Conservation (phyloP, 345 rosid species). For the Nephelium lappaceum region DNA sequence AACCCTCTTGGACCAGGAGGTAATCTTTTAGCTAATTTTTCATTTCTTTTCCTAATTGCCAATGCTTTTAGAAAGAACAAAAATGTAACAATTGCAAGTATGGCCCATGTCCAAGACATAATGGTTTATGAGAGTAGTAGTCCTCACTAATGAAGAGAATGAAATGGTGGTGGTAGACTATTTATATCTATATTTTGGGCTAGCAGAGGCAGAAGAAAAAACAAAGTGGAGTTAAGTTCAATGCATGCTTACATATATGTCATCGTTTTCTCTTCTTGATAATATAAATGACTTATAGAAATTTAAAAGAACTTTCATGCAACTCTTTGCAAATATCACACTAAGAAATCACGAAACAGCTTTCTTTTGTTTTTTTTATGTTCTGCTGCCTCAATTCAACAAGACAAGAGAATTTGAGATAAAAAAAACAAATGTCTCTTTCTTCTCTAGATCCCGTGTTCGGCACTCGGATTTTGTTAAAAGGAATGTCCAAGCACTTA, state of each 20-base stretch:
- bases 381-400: background rate
- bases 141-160: background rate
- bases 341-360: background rate
- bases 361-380: background rate
- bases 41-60: background rate
- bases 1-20: slow-evolving; percentile 53
- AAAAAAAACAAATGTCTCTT: too few species aligned
- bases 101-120: slow-evolving; percentile 9
- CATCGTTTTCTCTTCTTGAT: background rate
- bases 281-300: too few species aligned
- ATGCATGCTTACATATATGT: background rate
- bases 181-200: background rate
- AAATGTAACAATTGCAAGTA: background rate
- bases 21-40: slow-evolving; percentile 3
- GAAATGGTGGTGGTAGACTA: background rate
- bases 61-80: background rate
- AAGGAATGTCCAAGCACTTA: too few species aligned
- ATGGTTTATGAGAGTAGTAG: background rate
- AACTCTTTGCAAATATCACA: background rate
- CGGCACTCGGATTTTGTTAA: too few species aligned
- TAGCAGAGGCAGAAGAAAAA: background rate
- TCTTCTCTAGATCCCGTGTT: too few species aligned
- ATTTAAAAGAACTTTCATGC: background rate
- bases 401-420: too few species aligned
- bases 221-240: background rate